A percentile compares a stretch with the other conserved stretches of the same genome.
Evolutionary conservation across 768 basidiomycete genomes (phyloP).

Genomic region (Candolleomyces efflorescens): DNA sequence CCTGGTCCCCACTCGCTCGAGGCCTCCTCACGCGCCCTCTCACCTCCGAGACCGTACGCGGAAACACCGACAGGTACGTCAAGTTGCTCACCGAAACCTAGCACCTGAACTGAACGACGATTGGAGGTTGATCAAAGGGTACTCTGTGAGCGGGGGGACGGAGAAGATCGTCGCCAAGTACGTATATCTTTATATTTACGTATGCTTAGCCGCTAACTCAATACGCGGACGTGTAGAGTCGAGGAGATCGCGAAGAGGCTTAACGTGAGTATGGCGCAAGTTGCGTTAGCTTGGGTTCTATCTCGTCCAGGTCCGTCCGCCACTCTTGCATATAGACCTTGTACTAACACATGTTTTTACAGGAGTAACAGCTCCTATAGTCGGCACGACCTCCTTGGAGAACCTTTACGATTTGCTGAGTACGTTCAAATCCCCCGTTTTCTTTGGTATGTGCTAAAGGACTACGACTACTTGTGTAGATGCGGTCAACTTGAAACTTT

Average conservation of each 20-base stretch:
- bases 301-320: background rate
- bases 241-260: conserved; percentile 52
- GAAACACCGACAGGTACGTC: conserved; percentile 31
- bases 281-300: conserved; percentile 50
- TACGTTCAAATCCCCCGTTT: conserved; percentile 13
- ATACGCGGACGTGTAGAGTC: conserved; percentile 33
- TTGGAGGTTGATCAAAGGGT: conserved; percentile 19
- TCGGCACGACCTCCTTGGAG: conserved; percentile 47
- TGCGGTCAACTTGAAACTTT: conserved; percentile 43
- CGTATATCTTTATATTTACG: conserved; percentile 6
- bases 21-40: conserved; percentile 43
- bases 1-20: conserved; percentile 55
- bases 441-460: background rate
- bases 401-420: conserved; percentile 50
- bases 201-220: no score
- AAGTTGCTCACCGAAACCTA: no score
- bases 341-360: no score
- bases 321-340: no score
- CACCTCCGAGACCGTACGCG: conserved; percentile 31
- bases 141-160: conserved; percentile 20
- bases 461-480: conserved; percentile 18
- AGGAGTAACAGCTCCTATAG: conserved; percentile 53
- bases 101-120: no score
- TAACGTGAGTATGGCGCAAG: conserved; percentile 51
- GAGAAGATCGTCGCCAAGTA: conserved; percentile 37